Conservation (phyloP, 805 yeast species). For the Starmerella vitae region DNA sequence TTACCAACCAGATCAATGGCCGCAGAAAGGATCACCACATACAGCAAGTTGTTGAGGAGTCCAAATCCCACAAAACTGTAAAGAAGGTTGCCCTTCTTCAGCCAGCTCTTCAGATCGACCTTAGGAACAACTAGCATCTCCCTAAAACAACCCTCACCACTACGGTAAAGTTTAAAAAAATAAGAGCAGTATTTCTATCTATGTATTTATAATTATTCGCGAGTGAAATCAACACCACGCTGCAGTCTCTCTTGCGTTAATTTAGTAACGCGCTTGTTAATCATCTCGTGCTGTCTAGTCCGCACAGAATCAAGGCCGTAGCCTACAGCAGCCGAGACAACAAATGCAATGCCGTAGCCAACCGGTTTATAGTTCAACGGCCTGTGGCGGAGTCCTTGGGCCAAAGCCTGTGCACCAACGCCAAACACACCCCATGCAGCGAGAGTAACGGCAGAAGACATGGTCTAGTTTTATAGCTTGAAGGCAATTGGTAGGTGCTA, state of each 20-base stretch:
- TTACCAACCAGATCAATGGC: constrained; percentile 87
- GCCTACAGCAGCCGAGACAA: constrained; percentile 27
- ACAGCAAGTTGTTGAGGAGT: constrained; percentile 70
- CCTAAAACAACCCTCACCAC: too few relatives aligned
- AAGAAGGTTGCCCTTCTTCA: not conserved
- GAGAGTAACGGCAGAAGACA: constrained; percentile 19
- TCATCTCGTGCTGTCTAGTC: constrained; percentile 22
- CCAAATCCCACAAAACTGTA: constrained; percentile 67
- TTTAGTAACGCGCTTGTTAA: constrained; percentile 22
- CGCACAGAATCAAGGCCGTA: constrained; percentile 24
- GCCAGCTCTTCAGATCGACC: not conserved
- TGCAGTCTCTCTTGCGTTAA: constrained; percentile 22
- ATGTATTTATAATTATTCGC: constrained; percentile 15
- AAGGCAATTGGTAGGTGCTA: not conserved
- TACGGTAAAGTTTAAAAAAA: too few relatives aligned
- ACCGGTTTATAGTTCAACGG: constrained; percentile 27
- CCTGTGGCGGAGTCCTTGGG: constrained; percentile 27
- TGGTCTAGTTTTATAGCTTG: not conserved
- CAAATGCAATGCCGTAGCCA: constrained; percentile 25
- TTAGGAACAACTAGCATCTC: not conserved
- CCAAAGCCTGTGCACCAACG: constrained; percentile 22
- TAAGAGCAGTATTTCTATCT: too few relatives aligned
- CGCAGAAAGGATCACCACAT: constrained; percentile 82
- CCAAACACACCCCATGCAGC: constrained; percentile 23
- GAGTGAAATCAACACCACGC: constrained; percentile 23